A percentile compares a stretch with the other conserved stretches of the same genome.
phyloP scores from a whole-genome alignment of 2,329 filamentous ascomycete genomes.

The Venturia pyrina region DNA sequence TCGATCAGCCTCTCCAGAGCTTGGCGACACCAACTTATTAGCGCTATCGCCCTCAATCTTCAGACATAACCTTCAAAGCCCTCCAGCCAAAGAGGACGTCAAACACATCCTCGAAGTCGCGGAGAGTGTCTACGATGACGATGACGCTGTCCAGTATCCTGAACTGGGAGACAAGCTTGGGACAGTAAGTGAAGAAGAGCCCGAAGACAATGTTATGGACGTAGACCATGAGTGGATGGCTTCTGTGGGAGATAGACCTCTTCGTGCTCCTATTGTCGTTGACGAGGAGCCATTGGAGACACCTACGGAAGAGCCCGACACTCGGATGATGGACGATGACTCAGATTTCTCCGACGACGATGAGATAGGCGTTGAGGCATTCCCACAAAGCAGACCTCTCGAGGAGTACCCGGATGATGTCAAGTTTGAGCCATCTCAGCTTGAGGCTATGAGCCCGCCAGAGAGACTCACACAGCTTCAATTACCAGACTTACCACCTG shows the following conservation, averaged over 20 bases:
- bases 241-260: neutral
- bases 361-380: neutral
- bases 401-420: slow-evolving; percentile 1
- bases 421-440: slow-evolving; percentile 4
- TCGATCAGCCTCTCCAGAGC: slow-evolving; percentile 1
- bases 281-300: neutral
- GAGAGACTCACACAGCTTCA: neutral
- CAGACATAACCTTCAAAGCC: neutral
- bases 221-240: neutral
- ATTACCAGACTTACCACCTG: neutral
- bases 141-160: neutral
- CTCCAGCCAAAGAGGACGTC: neutral
- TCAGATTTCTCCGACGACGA: slow-evolving; percentile 1
- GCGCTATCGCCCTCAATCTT: slow-evolving; percentile 1
- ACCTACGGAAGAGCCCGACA: neutral
- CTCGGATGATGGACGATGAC: neutral
- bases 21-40: neutral
- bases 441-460: neutral
- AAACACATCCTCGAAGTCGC: neutral
- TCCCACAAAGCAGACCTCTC: neutral
- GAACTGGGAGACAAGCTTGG: neutral
- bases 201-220: neutral
- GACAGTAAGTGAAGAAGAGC: neutral
- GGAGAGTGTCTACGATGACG: neutral
- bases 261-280: neutral